phyloP scores from a whole-genome alignment of 2,329 filamentous ascomycete genomes.

The Trichoderma brevicompactum region DNA sequence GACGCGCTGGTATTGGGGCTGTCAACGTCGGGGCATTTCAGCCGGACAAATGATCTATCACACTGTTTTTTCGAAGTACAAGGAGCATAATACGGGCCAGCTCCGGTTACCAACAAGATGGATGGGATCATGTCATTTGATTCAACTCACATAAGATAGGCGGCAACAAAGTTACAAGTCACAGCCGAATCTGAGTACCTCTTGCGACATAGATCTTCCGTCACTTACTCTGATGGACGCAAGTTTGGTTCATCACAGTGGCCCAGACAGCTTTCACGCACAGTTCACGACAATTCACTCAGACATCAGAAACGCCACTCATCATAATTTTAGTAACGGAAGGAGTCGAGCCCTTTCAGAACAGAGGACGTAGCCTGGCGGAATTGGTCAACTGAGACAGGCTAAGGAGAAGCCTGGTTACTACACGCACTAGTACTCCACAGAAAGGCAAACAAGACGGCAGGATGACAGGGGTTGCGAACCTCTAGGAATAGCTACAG shows the following conservation, averaged over 20 bases:
- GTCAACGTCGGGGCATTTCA: background rate
- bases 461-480: conserved; percentile 7
- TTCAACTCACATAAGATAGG: background rate
- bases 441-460: conserved; percentile 7
- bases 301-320: background rate
- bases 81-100: background rate
- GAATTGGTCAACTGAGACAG: conserved; percentile 14
- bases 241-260: conserved; percentile 1
- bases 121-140: background rate
- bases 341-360: background rate
- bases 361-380: background rate
- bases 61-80: background rate
- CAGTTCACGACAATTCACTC: background rate
- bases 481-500: background rate
- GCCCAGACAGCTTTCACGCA: background rate
- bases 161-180: too few species aligned
- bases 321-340: background rate
- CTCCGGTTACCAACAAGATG: background rate
- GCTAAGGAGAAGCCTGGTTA: background rate
- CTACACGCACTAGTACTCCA: conserved; percentile 7
- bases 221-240: background rate
- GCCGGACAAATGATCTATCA: conserved; percentile 10
- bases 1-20: too few species aligned
- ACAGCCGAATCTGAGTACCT: background rate
- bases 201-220: background rate